Evolutionary conservation across 2,329 filamentous ascomycete species (phyloP), one percentile per base, ranked within the genome.

Genomic region (Fusarium haematococcum): DNA sequence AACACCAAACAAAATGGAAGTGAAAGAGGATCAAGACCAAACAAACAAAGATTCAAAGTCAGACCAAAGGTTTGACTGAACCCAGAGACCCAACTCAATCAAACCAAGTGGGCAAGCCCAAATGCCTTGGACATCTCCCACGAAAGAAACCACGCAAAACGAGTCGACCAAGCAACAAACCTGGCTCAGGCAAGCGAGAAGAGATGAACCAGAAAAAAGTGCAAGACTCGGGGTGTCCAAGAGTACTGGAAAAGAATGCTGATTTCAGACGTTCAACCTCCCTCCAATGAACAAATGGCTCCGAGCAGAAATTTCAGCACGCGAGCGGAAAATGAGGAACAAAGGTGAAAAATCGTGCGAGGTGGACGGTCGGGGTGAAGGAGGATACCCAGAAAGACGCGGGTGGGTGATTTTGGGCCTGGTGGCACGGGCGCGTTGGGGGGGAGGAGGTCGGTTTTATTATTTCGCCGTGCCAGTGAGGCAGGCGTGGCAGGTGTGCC

Each of bases 391-490:
- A 69, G 45, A 67, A 74, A 50, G 69, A 56, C 68, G 57, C 68
- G 68, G 25, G 48, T 43, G 65, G 64, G 62, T 74, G 71, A 74
- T 74, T 27, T 71, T 50, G 50, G 63, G 45, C 43, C 32, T 43
- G 54, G 57, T 57, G 48, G 52, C 33, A 59, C 27, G 60, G 23
- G 60, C 50, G 45, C 20, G 41, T 45, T 58, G 65, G 65, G 50
- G 56, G 61, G 35, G 33, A 68, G n/a, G 71, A 63, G 68, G 68
- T 65, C 64, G 73, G 68, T 77, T 79, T 77, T 78, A 78, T 79
- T 75, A 71, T 73, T 77, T 68, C 54, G 70, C 67, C 63, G 39
- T 64, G 25, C 41, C 23, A 69, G 50, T 74, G 71, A 72, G 72
- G 67, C 56, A 54, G 69, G 61, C 35, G 73, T 67, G 67, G 65